These are phyloP conservation scores for Salix koriyanagi DNA, from an alignment of 345 rosid species.

Conservation along the genomic window DNA sequence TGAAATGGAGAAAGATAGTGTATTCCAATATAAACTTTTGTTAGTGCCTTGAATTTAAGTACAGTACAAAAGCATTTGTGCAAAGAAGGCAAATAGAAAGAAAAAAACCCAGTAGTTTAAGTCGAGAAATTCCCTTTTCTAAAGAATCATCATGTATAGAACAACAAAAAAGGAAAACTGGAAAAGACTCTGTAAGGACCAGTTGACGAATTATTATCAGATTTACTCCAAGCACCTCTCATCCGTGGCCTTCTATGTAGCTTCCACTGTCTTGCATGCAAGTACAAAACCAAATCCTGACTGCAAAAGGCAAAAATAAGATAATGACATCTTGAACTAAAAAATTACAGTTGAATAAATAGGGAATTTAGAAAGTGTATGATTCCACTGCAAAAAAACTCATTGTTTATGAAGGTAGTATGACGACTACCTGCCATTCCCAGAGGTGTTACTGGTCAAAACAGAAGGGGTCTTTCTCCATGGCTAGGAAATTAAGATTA, in stretches of 20 bases:
- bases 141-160: neutral
- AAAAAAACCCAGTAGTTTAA: too few species aligned
- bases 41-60: too few species aligned
- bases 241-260: conserved; percentile 55
- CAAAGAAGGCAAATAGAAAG: too few species aligned
- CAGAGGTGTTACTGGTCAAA: conserved; percentile 26
- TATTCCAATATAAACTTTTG: too few species aligned
- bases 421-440: conserved; percentile 57
- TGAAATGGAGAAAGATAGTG: too few species aligned
- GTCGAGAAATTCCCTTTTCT: neutral
- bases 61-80: too few species aligned
- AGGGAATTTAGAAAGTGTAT: too few species aligned
- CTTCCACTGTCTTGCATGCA: conserved; percentile 55
- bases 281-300: conserved; percentile 58
- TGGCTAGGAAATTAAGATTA: conserved; percentile 35
- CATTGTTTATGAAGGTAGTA: conserved; percentile 29
- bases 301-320: conserved; percentile 6
- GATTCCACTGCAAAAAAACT: neutral
- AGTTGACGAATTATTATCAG: neutral
- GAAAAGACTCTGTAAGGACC: neutral
- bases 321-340: neutral
- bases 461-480: conserved; percentile 40
- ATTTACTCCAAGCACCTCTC: conserved; percentile 54
- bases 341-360: too few species aligned
- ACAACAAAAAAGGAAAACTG: neutral